Base-by-base conservation (phyloP, 2,329 filamentous ascomycete species). In the Phyllosticta citribraziliensis region DNA sequence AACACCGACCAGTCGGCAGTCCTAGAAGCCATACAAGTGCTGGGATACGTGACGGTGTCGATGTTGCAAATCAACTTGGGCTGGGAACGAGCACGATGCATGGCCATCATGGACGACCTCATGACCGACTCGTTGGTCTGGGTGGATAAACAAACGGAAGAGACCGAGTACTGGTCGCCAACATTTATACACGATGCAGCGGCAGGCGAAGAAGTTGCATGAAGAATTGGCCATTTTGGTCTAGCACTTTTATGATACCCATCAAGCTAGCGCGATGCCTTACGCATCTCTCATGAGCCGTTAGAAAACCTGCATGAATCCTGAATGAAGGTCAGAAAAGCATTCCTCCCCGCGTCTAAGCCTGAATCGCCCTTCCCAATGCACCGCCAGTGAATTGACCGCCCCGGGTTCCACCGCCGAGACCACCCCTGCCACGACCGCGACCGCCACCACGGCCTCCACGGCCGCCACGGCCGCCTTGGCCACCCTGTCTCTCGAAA, bases 101-200 rank as follows among this genome's bases (percentile, higher is more conserved):
- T 88, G 71, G 96, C 94, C 0, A 91, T 93, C 1, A 82, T 97
- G 57, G 91, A 97, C 64, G 94, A 99, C 73, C 77, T 99, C 35
- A 80, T 97, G 57, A 86, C 87, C 0, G 91, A 95, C 69, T 91
- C 91, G 58, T 84, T 99, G 78, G 84, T 99, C 14, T 99, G 94
- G 94, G 85, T 97, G 5, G 94, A 99, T 74, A 85, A 84, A 66
- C 91, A 97, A 76, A 86, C 81, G 35, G 80, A 83, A 9, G 93
- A 97, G 76, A 91, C 87, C 74, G 92, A 97, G 74, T 99, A 97
- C 69, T 99, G 94, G 94, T 89, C 85, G 63, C 89, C 89, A 0
- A 85, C 87, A 0, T 89, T 88, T 64, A 89, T 92, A 68, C 70
- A 75, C 17, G 61, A 62, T 11, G 50, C 60, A n/a, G 55, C 50